A percentile compares a stretch with the other conserved stretches of the same genome.
These are phyloP conservation scores for Rhodotorula paludigena DNA, from an alignment of 768 basidiomycete genomes.

Conservation along the genomic window DNA sequence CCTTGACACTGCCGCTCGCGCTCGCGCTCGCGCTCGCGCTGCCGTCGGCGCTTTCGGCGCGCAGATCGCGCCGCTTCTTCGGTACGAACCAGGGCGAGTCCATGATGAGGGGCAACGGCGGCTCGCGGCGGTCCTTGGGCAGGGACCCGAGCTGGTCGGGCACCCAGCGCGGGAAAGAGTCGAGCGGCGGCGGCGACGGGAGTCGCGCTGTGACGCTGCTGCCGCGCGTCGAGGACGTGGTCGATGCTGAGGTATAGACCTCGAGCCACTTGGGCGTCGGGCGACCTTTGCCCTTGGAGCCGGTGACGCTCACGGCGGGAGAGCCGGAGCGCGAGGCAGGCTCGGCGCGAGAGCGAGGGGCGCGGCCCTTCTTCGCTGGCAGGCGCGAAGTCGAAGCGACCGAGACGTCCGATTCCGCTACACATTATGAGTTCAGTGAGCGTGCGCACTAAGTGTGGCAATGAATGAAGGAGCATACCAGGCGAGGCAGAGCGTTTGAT, in stretches of 20 bases:
- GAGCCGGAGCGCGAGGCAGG: background rate
- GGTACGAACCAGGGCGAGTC: conserved; percentile 27
- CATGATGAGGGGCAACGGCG: conserved; percentile 16
- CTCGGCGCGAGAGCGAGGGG: background rate
- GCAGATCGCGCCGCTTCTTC: conserved; percentile 12
- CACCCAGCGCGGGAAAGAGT: background rate
- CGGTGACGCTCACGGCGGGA: background rate
- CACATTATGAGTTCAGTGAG: too few species aligned
- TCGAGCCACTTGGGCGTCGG: too few species aligned
- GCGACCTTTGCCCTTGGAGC: too few species aligned
- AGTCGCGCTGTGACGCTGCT: too few species aligned
- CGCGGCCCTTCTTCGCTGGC: background rate
- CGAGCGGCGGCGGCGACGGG: background rate
- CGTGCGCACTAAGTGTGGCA: background rate
- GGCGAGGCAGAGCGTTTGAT: conserved; percentile 19
- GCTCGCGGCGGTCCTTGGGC: background rate
- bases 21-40: background rate
- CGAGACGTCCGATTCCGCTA: conserved; percentile 3
- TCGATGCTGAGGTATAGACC: too few species aligned
- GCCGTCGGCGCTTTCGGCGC: background rate
- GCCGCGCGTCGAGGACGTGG: background rate
- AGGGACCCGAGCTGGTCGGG: conserved; percentile 10
- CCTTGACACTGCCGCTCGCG: background rate
- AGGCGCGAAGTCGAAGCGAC: background rate
- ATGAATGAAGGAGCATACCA: background rate